Conservation (phyloP, 768 basidiomycete genomes). For the Suillus brevipes region DNA sequence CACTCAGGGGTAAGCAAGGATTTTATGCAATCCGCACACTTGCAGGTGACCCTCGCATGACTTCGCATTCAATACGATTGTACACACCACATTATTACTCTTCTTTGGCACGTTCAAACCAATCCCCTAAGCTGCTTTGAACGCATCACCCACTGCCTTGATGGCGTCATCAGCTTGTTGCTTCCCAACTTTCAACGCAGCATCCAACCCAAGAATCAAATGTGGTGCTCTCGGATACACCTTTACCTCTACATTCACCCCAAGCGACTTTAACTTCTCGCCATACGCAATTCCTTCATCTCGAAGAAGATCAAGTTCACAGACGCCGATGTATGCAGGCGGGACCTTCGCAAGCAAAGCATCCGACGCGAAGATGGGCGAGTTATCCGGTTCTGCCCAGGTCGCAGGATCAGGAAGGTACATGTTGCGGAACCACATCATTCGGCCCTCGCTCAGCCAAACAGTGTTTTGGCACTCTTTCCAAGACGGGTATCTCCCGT, state of each 20-base stretch:
- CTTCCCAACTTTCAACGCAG: conserved; percentile 24
- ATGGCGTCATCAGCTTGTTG: conserved; percentile 23
- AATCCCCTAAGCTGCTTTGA: conserved; percentile 10
- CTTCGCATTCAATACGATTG: background rate
- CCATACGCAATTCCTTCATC: conserved; percentile 68
- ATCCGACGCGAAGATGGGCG: conserved; percentile 65
- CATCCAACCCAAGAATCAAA: conserved; percentile 72
- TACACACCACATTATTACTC: background rate
- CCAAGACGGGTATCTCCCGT: conserved; percentile 48
- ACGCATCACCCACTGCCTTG: conserved; percentile 23
- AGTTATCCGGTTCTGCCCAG: conserved; percentile 64
- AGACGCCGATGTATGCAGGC: conserved; percentile 60
- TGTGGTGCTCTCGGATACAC: conserved; percentile 63
- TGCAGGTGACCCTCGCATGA: background rate
- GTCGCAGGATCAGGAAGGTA: conserved; percentile 65
- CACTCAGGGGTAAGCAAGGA: no score
- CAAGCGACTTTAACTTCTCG: conserved; percentile 52
- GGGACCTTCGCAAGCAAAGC: conserved; percentile 51
- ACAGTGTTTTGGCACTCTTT: conserved; percentile 54
- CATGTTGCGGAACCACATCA: conserved; percentile 70
- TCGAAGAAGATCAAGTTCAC: conserved; percentile 64
- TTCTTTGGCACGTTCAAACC: background rate
- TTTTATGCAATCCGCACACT: no score
- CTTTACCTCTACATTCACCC: conserved; percentile 53
- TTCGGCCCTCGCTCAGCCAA: conserved; percentile 59